These are phyloP conservation scores for Nicotiana sylvestris DNA, from an alignment of 257 asterid species.

Conservation along the genomic window DNA sequence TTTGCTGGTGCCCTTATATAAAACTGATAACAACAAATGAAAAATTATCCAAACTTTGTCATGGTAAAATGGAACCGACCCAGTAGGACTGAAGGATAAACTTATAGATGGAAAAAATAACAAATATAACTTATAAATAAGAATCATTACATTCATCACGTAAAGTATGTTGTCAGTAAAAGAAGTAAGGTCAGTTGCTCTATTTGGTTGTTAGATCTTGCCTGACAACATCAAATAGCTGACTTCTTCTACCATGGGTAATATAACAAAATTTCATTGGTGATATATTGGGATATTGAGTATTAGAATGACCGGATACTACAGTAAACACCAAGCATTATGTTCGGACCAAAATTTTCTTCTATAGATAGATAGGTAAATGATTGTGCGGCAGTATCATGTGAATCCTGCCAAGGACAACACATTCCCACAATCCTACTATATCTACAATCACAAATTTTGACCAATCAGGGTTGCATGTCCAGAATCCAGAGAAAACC, in stretches of 20 bases:
- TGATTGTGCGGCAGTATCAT: neutral
- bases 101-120: neutral
- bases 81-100: neutral
- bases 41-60: neutral
- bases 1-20: neutral
- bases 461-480: neutral
- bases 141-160: neutral
- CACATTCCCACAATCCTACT: neutral
- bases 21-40: neutral
- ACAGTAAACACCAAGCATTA: neutral
- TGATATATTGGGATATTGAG: neutral
- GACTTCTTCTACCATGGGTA: neutral
- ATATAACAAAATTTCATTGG: neutral
- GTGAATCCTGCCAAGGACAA: neutral
- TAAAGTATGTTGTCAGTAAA: neutral
- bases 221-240: neutral
- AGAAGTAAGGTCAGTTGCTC: neutral
- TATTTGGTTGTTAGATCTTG: neutral
- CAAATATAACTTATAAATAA: neutral
- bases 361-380: neutral
- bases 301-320: neutral
- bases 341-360: neutral
- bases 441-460: neutral
- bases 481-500: neutral
- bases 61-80: neutral